phyloP scores from a whole-genome alignment of 2,329 filamentous ascomycete species.

The Ceratocystis destructans region DNA sequence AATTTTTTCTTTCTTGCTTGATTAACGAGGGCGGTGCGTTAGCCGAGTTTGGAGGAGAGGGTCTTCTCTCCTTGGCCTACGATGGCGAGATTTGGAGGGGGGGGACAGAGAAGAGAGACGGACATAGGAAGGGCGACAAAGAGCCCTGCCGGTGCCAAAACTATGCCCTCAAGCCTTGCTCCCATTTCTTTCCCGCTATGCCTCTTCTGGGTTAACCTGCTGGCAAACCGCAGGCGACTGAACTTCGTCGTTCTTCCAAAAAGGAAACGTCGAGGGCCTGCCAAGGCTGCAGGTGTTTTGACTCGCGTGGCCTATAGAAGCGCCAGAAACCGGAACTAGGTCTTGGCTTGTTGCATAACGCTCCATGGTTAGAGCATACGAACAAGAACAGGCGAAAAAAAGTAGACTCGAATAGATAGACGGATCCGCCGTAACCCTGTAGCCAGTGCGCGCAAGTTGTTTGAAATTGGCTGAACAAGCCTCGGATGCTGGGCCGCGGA shows the following conservation, averaged over 20 bases:
- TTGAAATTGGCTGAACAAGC: background rate
- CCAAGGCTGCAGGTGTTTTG: background rate
- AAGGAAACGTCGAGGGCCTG: background rate
- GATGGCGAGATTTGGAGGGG: constrained; percentile 1
- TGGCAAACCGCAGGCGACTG: background rate
- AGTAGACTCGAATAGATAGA: too few species aligned
- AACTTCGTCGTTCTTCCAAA: background rate
- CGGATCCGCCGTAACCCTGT: background rate
- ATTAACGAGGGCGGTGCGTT: constrained; percentile 3
- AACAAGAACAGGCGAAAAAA: background rate
- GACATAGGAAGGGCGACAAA: background rate
- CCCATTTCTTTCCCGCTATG: background rate
- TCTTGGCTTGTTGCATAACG: background rate
- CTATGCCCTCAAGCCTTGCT: background rate
- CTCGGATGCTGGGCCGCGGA: background rate
- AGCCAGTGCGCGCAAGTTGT: background rate
- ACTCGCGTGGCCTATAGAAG: background rate
- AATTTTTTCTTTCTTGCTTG: background rate
- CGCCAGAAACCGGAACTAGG: background rate
- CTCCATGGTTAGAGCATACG: background rate
- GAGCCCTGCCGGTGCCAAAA: too few species aligned
- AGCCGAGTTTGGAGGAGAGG: background rate
- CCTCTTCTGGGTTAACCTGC: background rate
- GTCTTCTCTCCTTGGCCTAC: background rate
- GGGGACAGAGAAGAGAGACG: background rate